phyloP scores from a whole-genome alignment of 148 eudicot genomes.

The Simmondsia chinensis region DNA sequence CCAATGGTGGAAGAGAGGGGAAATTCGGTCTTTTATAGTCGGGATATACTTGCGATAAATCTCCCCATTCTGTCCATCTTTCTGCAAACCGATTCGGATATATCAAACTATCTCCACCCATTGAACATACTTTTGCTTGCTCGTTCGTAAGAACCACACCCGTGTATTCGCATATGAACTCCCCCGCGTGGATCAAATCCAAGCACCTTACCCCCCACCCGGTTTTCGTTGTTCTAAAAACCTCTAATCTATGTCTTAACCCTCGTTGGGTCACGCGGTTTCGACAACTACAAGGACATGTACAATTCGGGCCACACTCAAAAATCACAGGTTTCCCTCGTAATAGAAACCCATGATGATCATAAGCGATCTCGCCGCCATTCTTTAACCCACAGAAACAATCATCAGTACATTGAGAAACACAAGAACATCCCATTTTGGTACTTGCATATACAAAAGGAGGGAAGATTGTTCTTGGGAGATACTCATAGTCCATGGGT shows the following conservation, averaged over 20 bases:
- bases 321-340: slow-evolving; percentile 81
- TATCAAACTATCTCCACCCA: slow-evolving; percentile 69
- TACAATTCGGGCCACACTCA: slow-evolving; percentile 73
- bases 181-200: slow-evolving; percentile 75
- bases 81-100: slow-evolving; percentile 64
- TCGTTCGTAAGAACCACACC: slow-evolving; percentile 73
- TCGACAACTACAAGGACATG: slow-evolving; percentile 64
- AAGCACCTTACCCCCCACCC: slow-evolving; percentile 88
- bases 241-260: slow-evolving; percentile 58
- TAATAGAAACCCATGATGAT: slow-evolving; percentile 52
- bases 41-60: slow-evolving; percentile 46
- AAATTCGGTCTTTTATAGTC: slow-evolving; percentile 48
- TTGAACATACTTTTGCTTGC: slow-evolving; percentile 57
- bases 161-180: slow-evolving; percentile 79
- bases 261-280: slow-evolving; percentile 89
- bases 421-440: slow-evolving; percentile 57
- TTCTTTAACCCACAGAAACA: slow-evolving; percentile 67
- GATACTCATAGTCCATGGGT: slow-evolving; percentile 64
- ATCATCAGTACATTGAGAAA: slow-evolving; percentile 39
- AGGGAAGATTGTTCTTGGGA: slow-evolving; percentile 53
- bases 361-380: slow-evolving; percentile 88
- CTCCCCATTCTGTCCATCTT: slow-evolving; percentile 88
- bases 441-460: slow-evolving; percentile 38
- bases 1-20: slow-evolving; percentile 68
- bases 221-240: slow-evolving; percentile 72